Percentiles rank a stretch among this genome's conserved stretches.
Evolutionary conservation across 768 basidiomycete genomes (phyloP).

Genomic region (Dioszegia hungarica): DNA sequence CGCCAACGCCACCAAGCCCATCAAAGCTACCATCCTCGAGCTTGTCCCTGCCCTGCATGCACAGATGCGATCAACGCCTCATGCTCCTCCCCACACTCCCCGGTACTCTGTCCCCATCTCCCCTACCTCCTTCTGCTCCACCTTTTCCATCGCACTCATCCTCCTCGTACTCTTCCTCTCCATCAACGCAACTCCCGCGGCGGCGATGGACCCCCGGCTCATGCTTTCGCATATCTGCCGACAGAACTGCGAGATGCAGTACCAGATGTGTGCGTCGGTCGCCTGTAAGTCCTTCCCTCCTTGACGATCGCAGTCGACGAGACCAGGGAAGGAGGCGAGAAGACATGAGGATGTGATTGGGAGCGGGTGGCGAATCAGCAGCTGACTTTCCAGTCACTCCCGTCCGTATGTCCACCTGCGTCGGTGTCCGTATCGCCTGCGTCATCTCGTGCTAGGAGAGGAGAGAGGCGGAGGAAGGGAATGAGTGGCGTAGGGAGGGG

Average conservation of each 20-base stretch:
- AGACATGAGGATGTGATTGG: background rate
- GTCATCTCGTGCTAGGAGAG: conserved; percentile 3
- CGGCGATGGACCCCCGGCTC: background rate
- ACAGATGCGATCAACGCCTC: background rate
- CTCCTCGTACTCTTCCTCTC: conserved; percentile 1
- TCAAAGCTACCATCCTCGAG: background rate
- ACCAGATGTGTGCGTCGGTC: background rate
- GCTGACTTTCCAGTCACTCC: background rate
- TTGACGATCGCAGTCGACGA: background rate
- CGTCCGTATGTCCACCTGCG: background rate
- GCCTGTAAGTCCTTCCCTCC: background rate
- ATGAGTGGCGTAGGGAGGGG: no score
- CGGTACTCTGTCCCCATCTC: background rate
- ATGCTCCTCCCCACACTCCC: background rate
- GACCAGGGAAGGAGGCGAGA: background rate
- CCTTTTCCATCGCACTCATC: background rate
- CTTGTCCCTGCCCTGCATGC: background rate
- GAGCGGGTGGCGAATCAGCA: no score
- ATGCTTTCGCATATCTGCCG: background rate
- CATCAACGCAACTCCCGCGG: background rate
- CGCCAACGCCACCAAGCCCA: background rate
- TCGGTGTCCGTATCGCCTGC: background rate
- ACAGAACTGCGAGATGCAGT: conserved; percentile 3
- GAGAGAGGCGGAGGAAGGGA: no score
- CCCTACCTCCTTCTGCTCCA: no score